Base-by-base conservation (phyloP, 176 grass and related monocot genomes). In the Triticum monococcum region DNA sequence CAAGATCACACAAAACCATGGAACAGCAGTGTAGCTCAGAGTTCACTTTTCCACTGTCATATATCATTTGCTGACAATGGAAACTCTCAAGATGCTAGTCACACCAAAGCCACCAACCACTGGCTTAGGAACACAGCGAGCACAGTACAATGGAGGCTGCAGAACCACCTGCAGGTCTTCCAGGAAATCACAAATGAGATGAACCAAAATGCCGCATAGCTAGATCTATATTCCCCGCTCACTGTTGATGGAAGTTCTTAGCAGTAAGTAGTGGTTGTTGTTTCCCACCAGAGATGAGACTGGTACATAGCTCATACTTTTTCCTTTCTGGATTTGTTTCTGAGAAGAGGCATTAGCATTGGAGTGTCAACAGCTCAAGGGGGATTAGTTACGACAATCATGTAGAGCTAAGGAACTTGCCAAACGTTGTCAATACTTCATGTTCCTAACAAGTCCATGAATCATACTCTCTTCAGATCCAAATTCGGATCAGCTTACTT, bases 141-240 rank as follows among this genome's bases (percentile, higher is more conserved):
- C 76, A 81, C 63, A 12, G 48, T 82, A 63, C 64, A 14, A 48
- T 70, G 72, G 79, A 88, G 77, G 63, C 35, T 48, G 20, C 81
- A 60, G 61, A 84, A 36, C 57, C 77, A 79, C 10, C 70, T 91
- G 36, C 71, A 26, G 67, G 84, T 89, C 64, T 94, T 94, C 92
- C 84, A 82, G 61, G 81, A 94, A 79, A 94, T 91, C 72, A 94
- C 77, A 70, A 64, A 84, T 73, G 84, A 84, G 37, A 67, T 85
- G n/a, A 79, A 82, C 68, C 37, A 70, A 68, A 91, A 72, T 85
- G 71, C 41, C 57, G 63, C 30, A 63, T 88, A 81, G 69, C 78
- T 22, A 85, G 20, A 59, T 46, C 40, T 64, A 9, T 64, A 6
- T 71, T 80, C 33, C 18, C 80, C 38, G 3, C 40, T 80, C 23